Evolutionary conservation across 2,329 filamentous ascomycete genomes (phyloP).

Genomic region (Dactylellina leptospora): DNA sequence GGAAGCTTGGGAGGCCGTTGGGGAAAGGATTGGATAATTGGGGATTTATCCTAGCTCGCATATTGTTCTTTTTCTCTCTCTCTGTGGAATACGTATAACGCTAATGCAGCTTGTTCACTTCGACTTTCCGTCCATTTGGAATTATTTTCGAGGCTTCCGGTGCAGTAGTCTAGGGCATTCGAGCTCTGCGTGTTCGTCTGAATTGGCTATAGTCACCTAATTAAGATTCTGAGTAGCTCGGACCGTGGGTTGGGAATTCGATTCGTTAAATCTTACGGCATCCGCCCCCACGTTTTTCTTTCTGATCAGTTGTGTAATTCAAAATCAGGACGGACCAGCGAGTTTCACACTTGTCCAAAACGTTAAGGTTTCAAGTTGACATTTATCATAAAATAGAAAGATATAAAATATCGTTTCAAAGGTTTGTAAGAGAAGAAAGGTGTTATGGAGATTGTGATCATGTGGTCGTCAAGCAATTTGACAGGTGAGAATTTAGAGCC

Average conservation of each 20-base stretch:
- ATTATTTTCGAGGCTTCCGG: slow-evolving; percentile 21
- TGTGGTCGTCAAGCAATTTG: not conserved
- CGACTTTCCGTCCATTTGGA: slow-evolving; percentile 23
- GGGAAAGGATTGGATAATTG: not conserved
- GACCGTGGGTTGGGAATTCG: not conserved
- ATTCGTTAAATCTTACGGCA: not conserved
- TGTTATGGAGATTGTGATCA: slow-evolving; percentile 6
- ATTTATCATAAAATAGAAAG: not conserved
- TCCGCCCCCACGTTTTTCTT: slow-evolving; percentile 24
- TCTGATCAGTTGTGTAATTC: slow-evolving; percentile 9
- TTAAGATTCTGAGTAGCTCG: slow-evolving; percentile 2
- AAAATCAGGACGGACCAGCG: slow-evolving; percentile 27
- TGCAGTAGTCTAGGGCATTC: slow-evolving; percentile 17
- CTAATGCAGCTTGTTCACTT: slow-evolving; percentile 10
- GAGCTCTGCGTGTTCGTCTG: slow-evolving; percentile 2
- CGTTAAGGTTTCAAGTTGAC: slow-evolving; percentile 29
- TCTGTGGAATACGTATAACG: no score
- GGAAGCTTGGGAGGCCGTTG: not conserved
- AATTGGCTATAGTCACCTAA: slow-evolving; percentile 15
- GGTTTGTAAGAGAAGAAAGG: not conserved
- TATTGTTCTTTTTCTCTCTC: no score
- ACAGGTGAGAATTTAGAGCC: slow-evolving; percentile 1
- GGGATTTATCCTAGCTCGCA: no score
- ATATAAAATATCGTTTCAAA: slow-evolving; percentile 17
- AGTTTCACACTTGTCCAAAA: slow-evolving; percentile 29